Evolutionary conservation across 2,329 filamentous ascomycete genomes (phyloP), one percentile per base, ranked within the genome.

Genomic region (Aspergillus flavus): DNA sequence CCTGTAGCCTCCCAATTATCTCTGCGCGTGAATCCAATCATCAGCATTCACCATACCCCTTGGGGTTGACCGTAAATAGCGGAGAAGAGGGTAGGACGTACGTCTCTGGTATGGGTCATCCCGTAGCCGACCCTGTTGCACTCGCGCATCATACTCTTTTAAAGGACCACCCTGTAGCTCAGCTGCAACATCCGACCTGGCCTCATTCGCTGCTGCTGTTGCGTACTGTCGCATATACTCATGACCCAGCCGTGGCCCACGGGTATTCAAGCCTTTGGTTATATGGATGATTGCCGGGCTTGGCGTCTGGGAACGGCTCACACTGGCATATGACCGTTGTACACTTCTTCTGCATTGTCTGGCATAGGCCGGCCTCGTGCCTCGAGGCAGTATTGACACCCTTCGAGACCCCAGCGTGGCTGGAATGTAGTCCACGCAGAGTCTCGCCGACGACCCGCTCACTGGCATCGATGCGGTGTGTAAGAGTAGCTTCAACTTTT

Each of bases 61-160:
- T 28, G 23, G 23, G 46, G 26, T 30, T n/a, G 28, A 52, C 32
- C 48, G 19, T 41, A n/a, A 4, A 41, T 7, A n/a, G 48, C 9
- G 28, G 32, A 52, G 26, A 30, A 61, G 56, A 41, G 46, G 19
- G 46, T n/a, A 23, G 53, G 56, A 66, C 82, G 70, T 81, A 93
- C 92, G 89, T 84, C 95, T 84, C 78, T 99, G 95, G 79, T 97
- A 92, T 68, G 93, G 88, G 76, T 99, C 95, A 76, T 98, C 92
- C 67, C 91, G 86, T 67, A 99, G 77, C 56, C 87, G 82, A 12
- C 93, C 92, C 50, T 84, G 81, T 54, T 88, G 83, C 10, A 99
- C 94, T 54, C 94, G 87, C 64, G 85, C 84, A 76, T 97, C 91
- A 78, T 99, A 99, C 78, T 98, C 94, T 67, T 89, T 86, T 73